phyloP scores from a whole-genome alignment of 1,284 basidiomycete species.

The Marasmius sp. region DNA sequence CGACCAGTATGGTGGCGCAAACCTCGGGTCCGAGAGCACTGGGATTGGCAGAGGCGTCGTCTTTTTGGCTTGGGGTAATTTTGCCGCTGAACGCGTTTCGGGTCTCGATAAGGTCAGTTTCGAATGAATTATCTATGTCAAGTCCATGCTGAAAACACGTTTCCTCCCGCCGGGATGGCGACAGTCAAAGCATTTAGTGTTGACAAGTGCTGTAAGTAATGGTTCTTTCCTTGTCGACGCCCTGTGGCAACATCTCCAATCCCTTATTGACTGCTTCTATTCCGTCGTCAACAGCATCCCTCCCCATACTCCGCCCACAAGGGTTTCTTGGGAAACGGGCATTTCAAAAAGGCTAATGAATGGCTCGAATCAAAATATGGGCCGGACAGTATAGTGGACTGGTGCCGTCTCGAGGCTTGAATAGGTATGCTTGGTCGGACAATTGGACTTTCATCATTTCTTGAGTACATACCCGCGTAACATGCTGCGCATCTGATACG shows the following conservation, averaged over 20 bases:
- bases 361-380: constrained; percentile 83
- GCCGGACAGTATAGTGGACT: constrained; percentile 68
- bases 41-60: constrained; percentile 74
- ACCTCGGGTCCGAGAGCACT: constrained; percentile 48
- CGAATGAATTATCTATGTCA: constrained; percentile 7
- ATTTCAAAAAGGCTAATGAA: constrained; percentile 85
- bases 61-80: constrained; percentile 89
- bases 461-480: neutral
- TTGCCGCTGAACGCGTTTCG: constrained; percentile 83
- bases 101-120: constrained; percentile 72
- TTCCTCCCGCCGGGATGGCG: constrained; percentile 3
- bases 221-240: constrained; percentile 1
- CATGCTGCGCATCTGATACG: too few species aligned
- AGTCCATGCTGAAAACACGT: neutral
- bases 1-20: constrained; percentile 77
- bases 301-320: constrained; percentile 78
- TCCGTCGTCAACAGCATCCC: constrained; percentile 59
- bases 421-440: neutral
- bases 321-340: constrained; percentile 90
- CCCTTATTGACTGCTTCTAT: constrained; percentile 11
- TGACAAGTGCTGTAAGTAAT: constrained; percentile 71
- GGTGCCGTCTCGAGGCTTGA: constrained; percentile 53
- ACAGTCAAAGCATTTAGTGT: constrained; percentile 83
- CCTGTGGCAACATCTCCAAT: constrained; percentile 14
- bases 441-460: neutral